These are phyloP conservation scores for Alternaria hordeiaustralica DNA, from an alignment of 2,329 filamentous ascomycete species.

Conservation along the genomic window DNA sequence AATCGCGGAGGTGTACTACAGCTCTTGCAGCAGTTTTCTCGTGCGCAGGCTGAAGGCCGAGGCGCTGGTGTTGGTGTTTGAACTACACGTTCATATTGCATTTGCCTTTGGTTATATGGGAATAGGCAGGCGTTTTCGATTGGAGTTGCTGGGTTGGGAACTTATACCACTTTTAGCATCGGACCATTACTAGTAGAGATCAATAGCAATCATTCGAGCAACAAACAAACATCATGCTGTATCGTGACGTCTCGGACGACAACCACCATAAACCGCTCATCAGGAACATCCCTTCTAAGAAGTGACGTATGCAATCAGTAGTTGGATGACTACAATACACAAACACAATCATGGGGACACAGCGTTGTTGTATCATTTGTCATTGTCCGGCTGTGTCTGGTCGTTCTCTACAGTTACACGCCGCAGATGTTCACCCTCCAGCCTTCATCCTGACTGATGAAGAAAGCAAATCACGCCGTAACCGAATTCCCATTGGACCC, in stretches of 20 bases:
- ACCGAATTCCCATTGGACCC: constrained; percentile 46
- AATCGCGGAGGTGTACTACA: constrained; percentile 66
- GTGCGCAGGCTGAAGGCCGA: constrained; percentile 62
- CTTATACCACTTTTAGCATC: constrained; percentile 10
- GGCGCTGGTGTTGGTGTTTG: constrained; percentile 45
- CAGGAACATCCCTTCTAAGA: neutral
- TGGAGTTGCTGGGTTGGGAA: neutral
- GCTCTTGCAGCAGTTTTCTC: constrained; percentile 71
- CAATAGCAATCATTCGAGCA: neutral
- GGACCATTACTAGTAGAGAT: neutral
- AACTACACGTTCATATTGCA: constrained; percentile 6
- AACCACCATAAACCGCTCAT: neutral
- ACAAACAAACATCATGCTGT: neutral
- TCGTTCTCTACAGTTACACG: constrained; percentile 37
- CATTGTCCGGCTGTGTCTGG: constrained; percentile 42
- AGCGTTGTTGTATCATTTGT: constrained; percentile 36
- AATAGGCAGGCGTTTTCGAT: constrained; percentile 1
- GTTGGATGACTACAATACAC: neutral
- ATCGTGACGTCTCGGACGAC: neutral
- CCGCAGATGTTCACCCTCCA: constrained; percentile 31
- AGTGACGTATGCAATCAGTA: neutral
- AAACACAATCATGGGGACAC: neutral
- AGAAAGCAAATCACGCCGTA: constrained; percentile 48
- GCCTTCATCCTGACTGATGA: constrained; percentile 43
- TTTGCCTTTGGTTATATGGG: constrained; percentile 3